Percentiles rank a stretch among this genome's conserved stretches.
Conservation (phyloP, 257 asterid species). For the Scutellaria barbata region DNA sequence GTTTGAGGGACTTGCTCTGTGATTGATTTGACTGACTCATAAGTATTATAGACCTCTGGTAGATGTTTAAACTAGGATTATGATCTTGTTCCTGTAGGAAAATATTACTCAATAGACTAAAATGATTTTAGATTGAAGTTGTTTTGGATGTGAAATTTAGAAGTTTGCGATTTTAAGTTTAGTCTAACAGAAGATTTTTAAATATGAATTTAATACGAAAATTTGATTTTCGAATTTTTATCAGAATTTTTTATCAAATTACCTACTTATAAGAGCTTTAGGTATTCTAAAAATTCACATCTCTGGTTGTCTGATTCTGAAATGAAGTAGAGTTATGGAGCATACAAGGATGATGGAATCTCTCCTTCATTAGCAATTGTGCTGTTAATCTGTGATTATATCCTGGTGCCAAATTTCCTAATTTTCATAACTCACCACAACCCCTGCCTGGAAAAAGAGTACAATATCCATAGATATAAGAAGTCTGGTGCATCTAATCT, state of each 20-base stretch:
- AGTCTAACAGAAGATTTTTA: background rate
- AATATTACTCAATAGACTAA: background rate
- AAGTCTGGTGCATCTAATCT: background rate
- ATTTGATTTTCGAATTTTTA: too few species aligned
- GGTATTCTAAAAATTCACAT: background rate
- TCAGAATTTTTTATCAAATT: background rate
- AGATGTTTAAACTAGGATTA: constrained; percentile 13
- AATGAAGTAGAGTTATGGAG: background rate
- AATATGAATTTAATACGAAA: constrained; percentile 4
- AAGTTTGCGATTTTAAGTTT: constrained; percentile 10
- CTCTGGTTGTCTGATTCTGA: constrained; percentile 5
- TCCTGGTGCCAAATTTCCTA: background rate
- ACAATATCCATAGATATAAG: background rate
- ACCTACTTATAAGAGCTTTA: constrained; percentile 7
- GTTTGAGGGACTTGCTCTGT: background rate
- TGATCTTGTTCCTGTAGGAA: background rate
- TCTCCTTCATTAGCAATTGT: background rate
- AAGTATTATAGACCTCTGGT: background rate
- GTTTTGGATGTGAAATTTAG: constrained; percentile 16
- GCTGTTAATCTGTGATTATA: background rate
- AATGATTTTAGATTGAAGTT: background rate
- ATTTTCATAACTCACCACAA: background rate
- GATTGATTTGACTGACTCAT: background rate
- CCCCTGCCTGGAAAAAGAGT: background rate
- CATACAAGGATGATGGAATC: constrained; percentile 23